Conservation (phyloP, 106 monocot species). For the Acanthochlamys bracteata region DNA sequence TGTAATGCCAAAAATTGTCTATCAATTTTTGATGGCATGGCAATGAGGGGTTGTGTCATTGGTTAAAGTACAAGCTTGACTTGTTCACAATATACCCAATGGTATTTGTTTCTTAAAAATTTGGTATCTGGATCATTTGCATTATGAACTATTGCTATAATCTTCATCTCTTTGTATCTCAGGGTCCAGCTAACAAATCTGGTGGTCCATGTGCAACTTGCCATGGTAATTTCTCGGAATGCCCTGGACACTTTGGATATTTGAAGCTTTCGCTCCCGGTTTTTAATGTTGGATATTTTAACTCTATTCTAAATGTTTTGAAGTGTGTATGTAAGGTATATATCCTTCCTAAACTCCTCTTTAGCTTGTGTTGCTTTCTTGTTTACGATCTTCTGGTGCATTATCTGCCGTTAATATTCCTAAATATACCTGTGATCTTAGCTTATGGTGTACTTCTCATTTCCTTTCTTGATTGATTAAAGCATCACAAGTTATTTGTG, state of each 20-base stretch:
- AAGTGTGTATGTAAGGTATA: constrained; percentile 98
- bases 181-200: constrained; percentile 67
- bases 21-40: no score
- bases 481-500: background rate
- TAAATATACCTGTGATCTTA: background rate
- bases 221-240: constrained; percentile 56
- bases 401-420: background rate
- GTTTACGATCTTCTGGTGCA: background rate
- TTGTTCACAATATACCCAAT: no score
- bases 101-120: no score
- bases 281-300: constrained; percentile 86
- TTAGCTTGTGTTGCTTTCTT: background rate
- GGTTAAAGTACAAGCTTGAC: no score
- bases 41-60: no score
- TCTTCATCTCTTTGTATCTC: constrained; percentile 13
- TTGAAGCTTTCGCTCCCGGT: constrained; percentile 83
- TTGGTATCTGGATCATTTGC: no score
- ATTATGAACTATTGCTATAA: background rate
- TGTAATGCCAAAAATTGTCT: no score
- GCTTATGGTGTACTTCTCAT: background rate
- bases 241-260: constrained; percentile 96
- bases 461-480: background rate
- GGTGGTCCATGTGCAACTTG: constrained; percentile 54
- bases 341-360: constrained; percentile 1
- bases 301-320: constrained; percentile 60